Evolutionary conservation across 495 filamentous ascomycete genomes (phyloP).

Genomic region (Pyrenula aspistea): DNA sequence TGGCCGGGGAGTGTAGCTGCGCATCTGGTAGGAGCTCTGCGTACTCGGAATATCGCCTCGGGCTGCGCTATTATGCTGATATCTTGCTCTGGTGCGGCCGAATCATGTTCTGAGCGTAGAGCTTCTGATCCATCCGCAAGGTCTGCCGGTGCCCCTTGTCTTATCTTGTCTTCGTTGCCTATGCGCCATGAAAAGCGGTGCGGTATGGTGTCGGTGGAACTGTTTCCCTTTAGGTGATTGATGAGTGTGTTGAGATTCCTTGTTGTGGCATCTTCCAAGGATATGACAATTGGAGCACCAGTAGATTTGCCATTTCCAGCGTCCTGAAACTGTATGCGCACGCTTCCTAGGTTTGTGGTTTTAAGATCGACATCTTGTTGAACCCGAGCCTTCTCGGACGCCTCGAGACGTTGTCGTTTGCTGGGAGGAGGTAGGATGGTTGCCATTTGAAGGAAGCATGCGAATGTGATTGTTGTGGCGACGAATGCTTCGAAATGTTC

Average conservation of each 20-base stretch:
- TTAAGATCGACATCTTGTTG: conserved; percentile 68
- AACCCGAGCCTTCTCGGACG: conserved; percentile 54
- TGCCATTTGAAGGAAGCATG: no score
- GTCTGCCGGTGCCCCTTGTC: conserved; percentile 20
- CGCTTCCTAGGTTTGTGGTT: conserved; percentile 60
- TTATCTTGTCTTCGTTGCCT: conserved; percentile 32
- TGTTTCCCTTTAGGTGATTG: conserved; percentile 75
- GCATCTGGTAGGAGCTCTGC: conserved; percentile 71
- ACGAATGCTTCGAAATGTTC: no score
- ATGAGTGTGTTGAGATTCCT: conserved; percentile 87
- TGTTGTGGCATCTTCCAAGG: conserved; percentile 73
- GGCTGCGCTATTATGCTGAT: conserved; percentile 75
- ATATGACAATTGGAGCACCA: conserved; percentile 63
- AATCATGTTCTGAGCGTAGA: no score
- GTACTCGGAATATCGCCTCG: conserved; percentile 89
- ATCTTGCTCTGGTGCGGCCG: conserved; percentile 6
- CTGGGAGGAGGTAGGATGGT: conserved; percentile 81
- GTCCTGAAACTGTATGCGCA: conserved; percentile 82
- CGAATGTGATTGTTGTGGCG: no score
- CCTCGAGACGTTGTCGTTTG: conserved; percentile 74
- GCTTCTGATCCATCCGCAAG: conserved; percentile 12
- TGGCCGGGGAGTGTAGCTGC: conserved; percentile 83
- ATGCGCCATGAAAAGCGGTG: conserved; percentile 73
- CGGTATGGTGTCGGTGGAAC: conserved; percentile 67
- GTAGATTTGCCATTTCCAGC: conserved; percentile 58